Evolutionary conservation across 176 grass and related monocot species (phyloP).

Genomic region (Saccharum spontaneum): DNA sequence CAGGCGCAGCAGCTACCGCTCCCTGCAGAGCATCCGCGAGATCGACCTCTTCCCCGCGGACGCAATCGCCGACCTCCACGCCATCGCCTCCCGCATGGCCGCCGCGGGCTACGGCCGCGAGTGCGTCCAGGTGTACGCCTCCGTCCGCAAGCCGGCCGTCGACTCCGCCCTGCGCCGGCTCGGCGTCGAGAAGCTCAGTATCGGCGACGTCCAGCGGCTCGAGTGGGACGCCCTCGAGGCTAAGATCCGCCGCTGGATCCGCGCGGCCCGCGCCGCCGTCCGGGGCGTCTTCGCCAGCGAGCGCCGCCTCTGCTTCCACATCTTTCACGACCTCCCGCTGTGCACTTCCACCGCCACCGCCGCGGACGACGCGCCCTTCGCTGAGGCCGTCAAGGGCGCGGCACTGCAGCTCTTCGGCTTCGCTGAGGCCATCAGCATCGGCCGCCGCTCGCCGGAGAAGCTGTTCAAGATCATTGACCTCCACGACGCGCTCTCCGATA

Average conservation of each 20-base stretch:
- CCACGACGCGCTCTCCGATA: slow-evolving; percentile 70
- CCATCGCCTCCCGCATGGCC: slow-evolving; percentile 71
- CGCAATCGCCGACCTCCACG: slow-evolving; percentile 67
- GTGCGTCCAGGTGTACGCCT: slow-evolving; percentile 91
- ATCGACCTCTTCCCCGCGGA: slow-evolving; percentile 82
- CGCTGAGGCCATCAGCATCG: slow-evolving; percentile 83
- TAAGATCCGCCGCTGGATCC: slow-evolving; percentile 92
- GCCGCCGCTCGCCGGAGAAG: slow-evolving; percentile 84
- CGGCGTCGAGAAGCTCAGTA: slow-evolving; percentile 91
- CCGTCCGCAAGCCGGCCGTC: slow-evolving; percentile 76
- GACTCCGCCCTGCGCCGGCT: slow-evolving; percentile 71
- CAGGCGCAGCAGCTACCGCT: slow-evolving; percentile 69
- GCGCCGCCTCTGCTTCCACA: slow-evolving; percentile 72
- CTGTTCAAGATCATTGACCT: slow-evolving; percentile 97
- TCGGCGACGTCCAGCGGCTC: slow-evolving; percentile 86
- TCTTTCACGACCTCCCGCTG: slow-evolving; percentile 65
- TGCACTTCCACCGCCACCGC: slow-evolving; percentile 25
- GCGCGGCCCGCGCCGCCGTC: slow-evolving; percentile 61
- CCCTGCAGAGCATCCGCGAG: slow-evolving; percentile 71
- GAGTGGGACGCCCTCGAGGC: slow-evolving; percentile 66
- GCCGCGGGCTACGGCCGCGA: slow-evolving; percentile 74
- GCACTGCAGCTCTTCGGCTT: slow-evolving; percentile 90
- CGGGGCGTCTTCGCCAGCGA: slow-evolving; percentile 86
- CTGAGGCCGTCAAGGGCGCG: slow-evolving; percentile 79
- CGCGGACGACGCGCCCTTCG: slow-evolving; percentile 58